phyloP scores from a whole-genome alignment of 148 eudicot species.

The Polygonum aviculare region DNA sequence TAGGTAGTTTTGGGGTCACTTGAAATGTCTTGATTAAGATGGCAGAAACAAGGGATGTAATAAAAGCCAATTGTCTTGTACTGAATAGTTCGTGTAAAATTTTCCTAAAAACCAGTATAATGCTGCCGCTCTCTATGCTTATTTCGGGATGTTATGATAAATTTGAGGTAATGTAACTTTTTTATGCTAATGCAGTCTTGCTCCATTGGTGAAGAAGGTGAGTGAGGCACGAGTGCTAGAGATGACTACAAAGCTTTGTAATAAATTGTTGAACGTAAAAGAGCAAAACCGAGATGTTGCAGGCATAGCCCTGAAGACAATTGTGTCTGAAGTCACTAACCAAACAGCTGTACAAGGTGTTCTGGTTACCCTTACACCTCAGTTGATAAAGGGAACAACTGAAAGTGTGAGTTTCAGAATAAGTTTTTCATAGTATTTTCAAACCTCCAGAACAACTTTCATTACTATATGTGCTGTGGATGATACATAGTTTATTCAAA shows the following conservation, averaged over 20 bases:
- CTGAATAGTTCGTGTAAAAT: too few species aligned
- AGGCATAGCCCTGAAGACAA: constrained; percentile 94
- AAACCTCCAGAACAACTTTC: neutral
- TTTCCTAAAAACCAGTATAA: neutral
- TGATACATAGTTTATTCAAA: too few species aligned
- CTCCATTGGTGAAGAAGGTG: constrained; percentile 94
- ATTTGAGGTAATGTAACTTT: neutral
- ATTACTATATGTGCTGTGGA: too few species aligned
- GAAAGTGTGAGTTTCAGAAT: constrained; percentile 43
- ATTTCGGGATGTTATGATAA: neutral
- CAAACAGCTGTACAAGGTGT: constrained; percentile 53
- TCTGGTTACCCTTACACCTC: constrained; percentile 69
- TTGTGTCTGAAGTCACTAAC: constrained; percentile 81
- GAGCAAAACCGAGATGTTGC: constrained; percentile 95
- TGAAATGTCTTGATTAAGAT: neutral
- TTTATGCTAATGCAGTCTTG: constrained; percentile 46
- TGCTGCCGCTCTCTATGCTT: neutral
- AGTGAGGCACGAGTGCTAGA: constrained; percentile 74
- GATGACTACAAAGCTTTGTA: constrained; percentile 74
- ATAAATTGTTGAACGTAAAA: constrained; percentile 77
- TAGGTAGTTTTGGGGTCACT: too few species aligned
- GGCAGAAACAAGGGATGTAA: neutral
- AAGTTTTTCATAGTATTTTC: too few species aligned
- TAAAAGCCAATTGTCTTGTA: neutral
- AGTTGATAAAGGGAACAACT: constrained; percentile 70